phyloP scores from a whole-genome alignment of 2,329 filamentous ascomycete genomes.

The Fusarium musae region DNA sequence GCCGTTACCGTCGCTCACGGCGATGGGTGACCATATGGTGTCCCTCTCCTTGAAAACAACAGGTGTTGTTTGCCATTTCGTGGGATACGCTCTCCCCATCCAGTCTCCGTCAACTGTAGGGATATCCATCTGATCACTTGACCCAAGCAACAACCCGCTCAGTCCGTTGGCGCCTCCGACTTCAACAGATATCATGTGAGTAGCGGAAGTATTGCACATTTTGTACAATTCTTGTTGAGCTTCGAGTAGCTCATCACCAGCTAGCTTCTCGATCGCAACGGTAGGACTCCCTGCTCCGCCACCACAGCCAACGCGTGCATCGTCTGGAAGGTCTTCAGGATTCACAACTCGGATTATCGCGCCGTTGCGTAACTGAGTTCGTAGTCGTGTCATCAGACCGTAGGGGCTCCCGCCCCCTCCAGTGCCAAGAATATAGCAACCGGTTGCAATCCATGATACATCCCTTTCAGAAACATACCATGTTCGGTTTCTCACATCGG shows the following conservation, averaged over 20 bases:
- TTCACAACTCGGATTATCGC: slow-evolving; percentile 63
- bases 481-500: slow-evolving; percentile 59
- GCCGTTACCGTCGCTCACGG: slow-evolving; percentile 64
- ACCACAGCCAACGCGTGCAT: slow-evolving; percentile 64
- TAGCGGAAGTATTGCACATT: slow-evolving; percentile 57
- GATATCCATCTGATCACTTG: slow-evolving; percentile 61
- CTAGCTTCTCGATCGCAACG: slow-evolving; percentile 69
- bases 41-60: slow-evolving; percentile 61
- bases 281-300: slow-evolving; percentile 69
- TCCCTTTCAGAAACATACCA: slow-evolving; percentile 70
- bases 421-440: slow-evolving; percentile 70
- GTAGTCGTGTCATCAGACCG: slow-evolving; percentile 61
- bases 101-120: slow-evolving; percentile 65
- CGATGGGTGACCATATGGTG: slow-evolving; percentile 58
- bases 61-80: slow-evolving; percentile 65
- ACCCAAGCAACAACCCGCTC: slow-evolving; percentile 66
- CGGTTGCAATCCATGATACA: slow-evolving; percentile 65
- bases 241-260: slow-evolving; percentile 65
- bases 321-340: slow-evolving; percentile 60
- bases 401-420: slow-evolving; percentile 69
- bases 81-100: slow-evolving; percentile 67
- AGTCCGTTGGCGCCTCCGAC: slow-evolving; percentile 75
- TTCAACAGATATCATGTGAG: slow-evolving; percentile 71
- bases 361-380: slow-evolving; percentile 61
- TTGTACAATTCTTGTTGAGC: slow-evolving; percentile 64